Conservation (phyloP, 2,329 filamentous ascomycete species). For the Exophiala viscosa region DNA sequence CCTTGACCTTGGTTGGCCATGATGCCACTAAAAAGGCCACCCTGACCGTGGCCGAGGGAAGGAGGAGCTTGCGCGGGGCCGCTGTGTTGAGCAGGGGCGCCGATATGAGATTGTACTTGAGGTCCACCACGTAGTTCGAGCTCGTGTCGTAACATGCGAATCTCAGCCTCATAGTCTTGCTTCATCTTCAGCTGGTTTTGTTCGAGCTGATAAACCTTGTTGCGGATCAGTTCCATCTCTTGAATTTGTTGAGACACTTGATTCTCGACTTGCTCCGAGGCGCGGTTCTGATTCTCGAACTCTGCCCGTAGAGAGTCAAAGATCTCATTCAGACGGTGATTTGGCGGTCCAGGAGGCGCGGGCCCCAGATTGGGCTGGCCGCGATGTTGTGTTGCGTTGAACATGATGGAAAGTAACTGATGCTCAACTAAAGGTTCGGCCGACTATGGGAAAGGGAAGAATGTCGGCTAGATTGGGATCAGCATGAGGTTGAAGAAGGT, state of each 20-base stretch:
- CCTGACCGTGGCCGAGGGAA: slow-evolving; percentile 78
- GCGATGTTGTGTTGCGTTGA: slow-evolving; percentile 29
- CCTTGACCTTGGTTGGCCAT: slow-evolving; percentile 88
- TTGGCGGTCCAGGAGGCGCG: slow-evolving; percentile 50
- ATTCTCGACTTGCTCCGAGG: slow-evolving; percentile 83
- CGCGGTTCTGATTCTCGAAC: slow-evolving; percentile 79
- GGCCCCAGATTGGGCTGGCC: slow-evolving; percentile 36
- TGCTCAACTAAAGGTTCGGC: neutral
- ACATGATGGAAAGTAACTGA: slow-evolving; percentile 21
- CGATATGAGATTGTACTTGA: slow-evolving; percentile 60
- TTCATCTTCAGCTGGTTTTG: slow-evolving; percentile 85
- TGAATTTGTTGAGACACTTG: slow-evolving; percentile 92
- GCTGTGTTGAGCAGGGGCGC: slow-evolving; percentile 69
- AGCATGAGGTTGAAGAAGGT: slow-evolving; percentile 2
- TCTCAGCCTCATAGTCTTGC: slow-evolving; percentile 92
- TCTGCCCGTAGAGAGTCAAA: slow-evolving; percentile 86
- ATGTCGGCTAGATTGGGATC: neutral
- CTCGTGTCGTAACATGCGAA: slow-evolving; percentile 79
- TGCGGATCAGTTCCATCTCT: slow-evolving; percentile 89
- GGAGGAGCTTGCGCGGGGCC: slow-evolving; percentile 81
- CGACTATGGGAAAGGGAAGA: neutral
- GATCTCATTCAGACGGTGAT: slow-evolving; percentile 78
- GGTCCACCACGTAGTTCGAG: slow-evolving; percentile 69
- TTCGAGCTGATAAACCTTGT: slow-evolving; percentile 91
- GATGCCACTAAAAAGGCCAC: slow-evolving; percentile 90